phyloP scores from a whole-genome alignment of 2,329 filamentous ascomycete genomes.

The Aureobasidium zeae region DNA sequence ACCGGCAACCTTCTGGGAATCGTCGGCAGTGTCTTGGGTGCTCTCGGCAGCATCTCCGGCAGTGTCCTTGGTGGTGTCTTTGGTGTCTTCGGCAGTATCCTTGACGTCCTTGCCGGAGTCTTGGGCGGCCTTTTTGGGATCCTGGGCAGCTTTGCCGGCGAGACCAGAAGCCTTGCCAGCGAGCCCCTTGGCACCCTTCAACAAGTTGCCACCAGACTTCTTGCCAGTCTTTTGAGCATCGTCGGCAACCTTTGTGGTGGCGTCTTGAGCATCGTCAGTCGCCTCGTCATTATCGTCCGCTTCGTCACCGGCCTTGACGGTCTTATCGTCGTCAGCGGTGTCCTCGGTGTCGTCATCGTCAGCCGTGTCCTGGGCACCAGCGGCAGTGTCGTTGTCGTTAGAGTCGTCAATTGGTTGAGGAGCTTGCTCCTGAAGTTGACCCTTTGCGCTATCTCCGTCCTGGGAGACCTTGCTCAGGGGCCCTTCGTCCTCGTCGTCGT shows the following conservation, averaged over 20 bases:
- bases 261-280: constrained; percentile 21
- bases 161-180: constrained; percentile 40
- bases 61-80: constrained; percentile 30
- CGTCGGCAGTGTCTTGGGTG: constrained; percentile 28
- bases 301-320: constrained; percentile 33
- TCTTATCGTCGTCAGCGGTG: constrained; percentile 33
- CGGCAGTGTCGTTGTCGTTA: constrained; percentile 29
- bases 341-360: constrained; percentile 32
- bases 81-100: constrained; percentile 27
- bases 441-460: constrained; percentile 35
- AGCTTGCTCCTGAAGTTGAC: constrained; percentile 37
- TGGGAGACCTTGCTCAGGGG: constrained; percentile 40
- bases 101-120: constrained; percentile 24
- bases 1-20: constrained; percentile 28
- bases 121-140: constrained; percentile 29
- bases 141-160: constrained; percentile 35
- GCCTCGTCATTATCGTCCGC: constrained; percentile 26
- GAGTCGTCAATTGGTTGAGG: constrained; percentile 39
- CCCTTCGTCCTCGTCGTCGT: constrained; percentile 29
- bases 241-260: constrained; percentile 27
- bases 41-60: constrained; percentile 27
- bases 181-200: constrained; percentile 38
- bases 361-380: constrained; percentile 37
- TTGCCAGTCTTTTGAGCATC: constrained; percentile 26
- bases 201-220: constrained; percentile 30